Evolutionary conservation across 2,329 filamentous ascomycete species (phyloP).

Genomic region (Lachnellula suecica): DNA sequence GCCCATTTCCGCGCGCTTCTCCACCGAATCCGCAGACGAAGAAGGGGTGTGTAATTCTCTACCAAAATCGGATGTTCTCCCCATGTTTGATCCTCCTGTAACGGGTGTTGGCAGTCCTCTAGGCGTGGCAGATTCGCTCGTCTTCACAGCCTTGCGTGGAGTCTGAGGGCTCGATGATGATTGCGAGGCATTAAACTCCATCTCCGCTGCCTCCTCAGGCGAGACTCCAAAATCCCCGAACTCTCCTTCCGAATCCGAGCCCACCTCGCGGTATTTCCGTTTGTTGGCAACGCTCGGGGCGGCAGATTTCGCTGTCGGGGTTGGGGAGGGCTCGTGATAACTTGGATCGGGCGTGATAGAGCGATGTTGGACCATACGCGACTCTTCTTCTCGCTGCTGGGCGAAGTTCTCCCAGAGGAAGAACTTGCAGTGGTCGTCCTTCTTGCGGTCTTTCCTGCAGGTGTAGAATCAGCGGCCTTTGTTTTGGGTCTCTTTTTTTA

Average conservation of each 20-base stretch:
- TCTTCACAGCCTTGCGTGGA: conserved; percentile 26
- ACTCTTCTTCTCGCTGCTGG: conserved; percentile 39
- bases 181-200: background rate
- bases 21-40: background rate
- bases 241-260: background rate
- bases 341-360: background rate
- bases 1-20: background rate
- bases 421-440: conserved; percentile 49
- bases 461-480: conserved; percentile 53
- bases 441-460: conserved; percentile 43
- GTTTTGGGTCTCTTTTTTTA: conserved; percentile 49
- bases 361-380: background rate
- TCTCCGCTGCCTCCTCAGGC: background rate
- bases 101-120: conserved; percentile 27
- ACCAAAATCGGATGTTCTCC: conserved; percentile 7
- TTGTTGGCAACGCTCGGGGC: background rate
- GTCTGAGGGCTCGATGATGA: conserved; percentile 14
- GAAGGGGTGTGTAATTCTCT: background rate
- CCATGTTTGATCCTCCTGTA: conserved; percentile 8
- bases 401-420: conserved; percentile 60
- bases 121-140: conserved; percentile 21
- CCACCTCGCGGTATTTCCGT: background rate
- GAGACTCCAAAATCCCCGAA: background rate
- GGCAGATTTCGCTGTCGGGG: background rate
- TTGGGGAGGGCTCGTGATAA: background rate